Evolutionary conservation across 2,329 filamentous ascomycete species (phyloP).

Genomic region (Alternaria sp.): DNA sequence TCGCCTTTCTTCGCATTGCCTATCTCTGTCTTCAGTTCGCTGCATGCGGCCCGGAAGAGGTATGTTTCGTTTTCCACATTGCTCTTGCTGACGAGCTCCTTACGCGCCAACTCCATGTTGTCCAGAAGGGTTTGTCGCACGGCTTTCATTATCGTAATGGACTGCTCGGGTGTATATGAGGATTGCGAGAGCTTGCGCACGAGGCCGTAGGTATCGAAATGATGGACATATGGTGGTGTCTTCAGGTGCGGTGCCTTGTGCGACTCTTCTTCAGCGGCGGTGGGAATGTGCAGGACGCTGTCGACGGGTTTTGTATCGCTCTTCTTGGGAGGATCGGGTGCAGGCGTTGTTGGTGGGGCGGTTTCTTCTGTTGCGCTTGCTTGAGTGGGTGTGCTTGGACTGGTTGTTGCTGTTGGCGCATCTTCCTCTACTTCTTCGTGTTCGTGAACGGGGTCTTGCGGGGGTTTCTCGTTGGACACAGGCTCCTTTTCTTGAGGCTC

Average conservation of each 20-base stretch:
- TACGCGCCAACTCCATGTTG: constrained; percentile 81
- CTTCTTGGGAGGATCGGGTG: constrained; percentile 31
- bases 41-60: constrained; percentile 91
- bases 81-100: constrained; percentile 83
- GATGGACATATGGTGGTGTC: constrained; percentile 84
- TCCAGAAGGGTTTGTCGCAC: constrained; percentile 77
- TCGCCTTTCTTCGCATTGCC: constrained; percentile 76
- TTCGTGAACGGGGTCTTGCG: constrained; percentile 18
- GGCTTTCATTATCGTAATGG: constrained; percentile 90
- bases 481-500: constrained; percentile 8
- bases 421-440: constrained; percentile 38
- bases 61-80: constrained; percentile 96
- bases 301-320: constrained; percentile 46
- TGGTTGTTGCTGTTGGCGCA: constrained; percentile 20
- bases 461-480: constrained; percentile 6
- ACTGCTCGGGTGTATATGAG: constrained; percentile 76
- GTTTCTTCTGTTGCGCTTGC: constrained; percentile 19
- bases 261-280: constrained; percentile 46
- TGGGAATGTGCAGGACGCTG: constrained; percentile 51
- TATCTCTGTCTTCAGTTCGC: constrained; percentile 87
- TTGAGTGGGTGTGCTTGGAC: constrained; percentile 21
- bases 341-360: constrained; percentile 9
- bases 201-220: constrained; percentile 93
- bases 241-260: constrained; percentile 70
- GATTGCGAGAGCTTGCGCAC: constrained; percentile 78